These are phyloP conservation scores for Galium porrigens DNA, from an alignment of 305 asterid species.

Conservation along the genomic window DNA sequence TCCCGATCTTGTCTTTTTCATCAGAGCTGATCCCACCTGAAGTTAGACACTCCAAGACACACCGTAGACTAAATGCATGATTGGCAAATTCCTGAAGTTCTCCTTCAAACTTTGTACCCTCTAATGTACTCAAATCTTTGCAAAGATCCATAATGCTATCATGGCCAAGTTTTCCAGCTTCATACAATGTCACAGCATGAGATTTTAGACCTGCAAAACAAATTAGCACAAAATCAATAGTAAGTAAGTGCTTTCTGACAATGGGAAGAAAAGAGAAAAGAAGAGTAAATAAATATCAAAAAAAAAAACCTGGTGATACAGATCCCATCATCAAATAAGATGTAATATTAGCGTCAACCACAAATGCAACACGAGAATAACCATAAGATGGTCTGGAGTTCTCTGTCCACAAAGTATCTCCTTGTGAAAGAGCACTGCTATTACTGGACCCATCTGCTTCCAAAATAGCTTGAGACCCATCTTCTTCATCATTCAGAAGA, in stretches of 20 bases:
- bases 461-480: constrained; percentile 40
- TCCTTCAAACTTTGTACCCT: constrained; percentile 94
- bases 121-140: constrained; percentile 70
- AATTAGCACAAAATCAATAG: constrained; percentile 3
- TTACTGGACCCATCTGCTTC: constrained; percentile 43
- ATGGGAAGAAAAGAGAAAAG: constrained; percentile 12
- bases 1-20: constrained; percentile 26
- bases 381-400: constrained; percentile 44
- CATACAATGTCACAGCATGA: constrained; percentile 93
- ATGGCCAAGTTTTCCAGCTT: constrained; percentile 93
- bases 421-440: constrained; percentile 46
- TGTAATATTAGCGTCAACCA: constrained; percentile 96
- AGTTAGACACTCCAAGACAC: constrained; percentile 78
- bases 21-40: constrained; percentile 66
- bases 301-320: constrained; percentile 90
- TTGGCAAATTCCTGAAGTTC: constrained; percentile 94
- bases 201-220: constrained; percentile 65
- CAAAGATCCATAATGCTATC: constrained; percentile 87
- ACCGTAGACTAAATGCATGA: constrained; percentile 94
- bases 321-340: constrained; percentile 99
- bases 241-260: constrained; percentile 2
- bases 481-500: constrained; percentile 60
- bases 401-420: constrained; percentile 64
- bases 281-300: constrained; percentile 15
- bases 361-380: constrained; percentile 85